A percentile compares a stretch with the other conserved stretches of the same genome.
These are phyloP conservation scores for Fusarium sp. DNA, from an alignment of 2,329 filamentous ascomycete genomes.

Conservation along the genomic window DNA sequence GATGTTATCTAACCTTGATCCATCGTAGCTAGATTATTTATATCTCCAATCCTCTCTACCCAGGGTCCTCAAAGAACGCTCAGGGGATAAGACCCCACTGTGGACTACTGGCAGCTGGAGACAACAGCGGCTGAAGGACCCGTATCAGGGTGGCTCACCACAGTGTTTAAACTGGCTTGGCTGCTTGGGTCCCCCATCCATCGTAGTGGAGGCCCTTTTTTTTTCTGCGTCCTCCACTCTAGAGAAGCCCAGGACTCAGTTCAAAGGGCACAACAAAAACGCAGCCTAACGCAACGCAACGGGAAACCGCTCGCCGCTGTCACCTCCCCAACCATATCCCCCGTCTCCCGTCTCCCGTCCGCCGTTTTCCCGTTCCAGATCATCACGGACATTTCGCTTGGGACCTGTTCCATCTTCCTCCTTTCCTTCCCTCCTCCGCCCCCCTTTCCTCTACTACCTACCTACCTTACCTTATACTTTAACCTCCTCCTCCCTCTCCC, in stretches of 20 bases:
- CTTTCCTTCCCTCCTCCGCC: constrained; percentile 26
- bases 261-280: constrained; percentile 9
- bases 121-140: constrained; percentile 19
- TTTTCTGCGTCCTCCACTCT: constrained; percentile 33
- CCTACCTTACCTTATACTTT: background rate
- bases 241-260: background rate
- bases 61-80: constrained; percentile 4
- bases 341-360: constrained; percentile 42
- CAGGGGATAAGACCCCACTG: constrained; percentile 34
- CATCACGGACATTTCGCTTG: constrained; percentile 39
- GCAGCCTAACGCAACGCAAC: constrained; percentile 28
- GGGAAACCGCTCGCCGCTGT: constrained; percentile 37
- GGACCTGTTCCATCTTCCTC: constrained; percentile 31
- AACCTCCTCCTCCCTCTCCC: constrained; percentile 28
- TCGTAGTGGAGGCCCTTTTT: constrained; percentile 2
- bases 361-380: constrained; percentile 42
- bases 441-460: constrained; percentile 3
- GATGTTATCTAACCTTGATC: constrained; percentile 1
- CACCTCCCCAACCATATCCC: constrained; percentile 42
- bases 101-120: constrained; percentile 27
- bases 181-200: constrained; percentile 21
- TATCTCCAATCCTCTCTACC: background rate
- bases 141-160: constrained; percentile 20
- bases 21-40: background rate
- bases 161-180: constrained; percentile 27